These are phyloP conservation scores for Anisodus acutangulus DNA, from an alignment of 257 asterid species.

Conservation along the genomic window DNA sequence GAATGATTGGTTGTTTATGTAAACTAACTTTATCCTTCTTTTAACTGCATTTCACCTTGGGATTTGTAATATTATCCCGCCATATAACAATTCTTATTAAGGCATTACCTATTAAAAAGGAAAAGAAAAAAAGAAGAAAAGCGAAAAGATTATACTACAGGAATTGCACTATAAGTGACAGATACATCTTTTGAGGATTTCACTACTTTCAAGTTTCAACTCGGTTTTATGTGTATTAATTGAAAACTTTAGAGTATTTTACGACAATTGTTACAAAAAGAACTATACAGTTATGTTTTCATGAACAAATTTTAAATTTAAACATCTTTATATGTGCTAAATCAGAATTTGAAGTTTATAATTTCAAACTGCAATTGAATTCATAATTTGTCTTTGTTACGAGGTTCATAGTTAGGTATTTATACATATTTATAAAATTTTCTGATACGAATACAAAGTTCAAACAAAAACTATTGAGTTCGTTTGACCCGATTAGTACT, in stretches of 20 bases:
- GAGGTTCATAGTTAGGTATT: too few species aligned
- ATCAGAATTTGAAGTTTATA: too few species aligned
- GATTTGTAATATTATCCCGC: constrained; percentile 35
- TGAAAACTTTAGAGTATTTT: neutral
- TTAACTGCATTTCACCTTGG: constrained; percentile 35
- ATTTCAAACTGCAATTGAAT: too few species aligned
- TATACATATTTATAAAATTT: too few species aligned
- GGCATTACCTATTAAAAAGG: too few species aligned
- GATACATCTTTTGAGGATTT: constrained; percentile 20
- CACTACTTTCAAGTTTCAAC: neutral
- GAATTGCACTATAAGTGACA: neutral
- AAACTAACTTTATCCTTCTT: constrained; percentile 33
- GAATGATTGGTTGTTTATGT: constrained; percentile 29
- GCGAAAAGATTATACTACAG: constrained; percentile 19
- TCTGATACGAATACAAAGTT: neutral
- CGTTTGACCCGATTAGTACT: too few species aligned
- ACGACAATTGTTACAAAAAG: neutral
- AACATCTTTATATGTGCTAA: too few species aligned
- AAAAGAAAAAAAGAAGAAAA: neutral
- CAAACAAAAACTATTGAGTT: too few species aligned
- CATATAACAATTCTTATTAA: neutral
- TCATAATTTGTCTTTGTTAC: too few species aligned
- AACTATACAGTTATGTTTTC: neutral
- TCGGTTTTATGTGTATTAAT: neutral
- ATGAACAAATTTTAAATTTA: neutral